Evolutionary conservation across 176 grass and related monocot genomes (phyloP), one percentile per base, ranked within the genome.

Genomic region (Lolium rigidum): DNA sequence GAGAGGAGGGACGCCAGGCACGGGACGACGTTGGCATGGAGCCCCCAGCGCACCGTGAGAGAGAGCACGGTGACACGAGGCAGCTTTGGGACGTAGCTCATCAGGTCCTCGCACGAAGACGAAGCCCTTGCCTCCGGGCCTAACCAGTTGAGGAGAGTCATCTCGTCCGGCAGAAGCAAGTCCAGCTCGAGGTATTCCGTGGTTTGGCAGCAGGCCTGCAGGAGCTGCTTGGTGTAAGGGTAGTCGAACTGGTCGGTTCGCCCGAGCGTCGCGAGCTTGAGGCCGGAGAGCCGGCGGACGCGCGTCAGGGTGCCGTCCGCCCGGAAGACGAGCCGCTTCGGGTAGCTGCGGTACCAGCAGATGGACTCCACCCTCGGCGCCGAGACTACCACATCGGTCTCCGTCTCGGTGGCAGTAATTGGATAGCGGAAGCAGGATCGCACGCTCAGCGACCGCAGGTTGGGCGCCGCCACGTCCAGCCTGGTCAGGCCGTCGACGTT

Each of bases 261-360:
- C 3, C 70, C 70, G n/a, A 48, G 70, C 43, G 70, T 49, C 11
- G 70, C 43, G 11, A 73, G 70, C n/a, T 15, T 73, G 43, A 73
- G n/a, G 9, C 70, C 70, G 43, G 70, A 48, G 43, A 73, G 70
- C 70, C 43, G 43, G n/a, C 70, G 70, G 70, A 73, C 44, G 41
- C n/a, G 70, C 41, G 70, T 13, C 20, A 73, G 70, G 70, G 18
- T 13, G 39, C 70, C 43, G 70, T 47, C 70, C 18, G 12, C 70
- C 10, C 10, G 43, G 44, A 48, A 24, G 70, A 5, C 2, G 70
- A 73, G 70, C 70, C 43, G 70, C 70, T 15, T 73, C 70, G 70
- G 70, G 70, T 49, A 73, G 43, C 70, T 73, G n/a, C 70, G 70
- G 70, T 73, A 73, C 70, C n/a, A 73, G 70, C 70, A 73, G 43